Base-by-base conservation (phyloP, 2,329 filamentous ascomycete genomes). In the Falciphora oryzae region DNA sequence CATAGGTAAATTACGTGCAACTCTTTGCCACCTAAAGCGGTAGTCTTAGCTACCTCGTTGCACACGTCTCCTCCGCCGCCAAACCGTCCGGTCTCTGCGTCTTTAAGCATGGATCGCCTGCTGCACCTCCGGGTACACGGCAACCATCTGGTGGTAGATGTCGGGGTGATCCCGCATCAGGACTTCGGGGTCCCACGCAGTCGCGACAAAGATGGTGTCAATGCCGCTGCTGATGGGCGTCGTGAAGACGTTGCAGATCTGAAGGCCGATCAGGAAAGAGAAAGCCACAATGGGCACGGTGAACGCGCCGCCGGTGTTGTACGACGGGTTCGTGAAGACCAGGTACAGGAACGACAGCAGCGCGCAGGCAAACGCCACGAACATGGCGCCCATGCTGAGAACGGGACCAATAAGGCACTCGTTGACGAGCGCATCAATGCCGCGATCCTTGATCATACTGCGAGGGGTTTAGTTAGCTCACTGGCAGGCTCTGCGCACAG, bases 321-420 rank as follows among this genome's bases (percentile, higher is more conserved):
- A 96, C 0, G 81, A 80, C 0, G 92, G 92, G n/a, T 89, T 77
- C 3, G 92, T 96, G 77, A 92, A 92, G 68, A 88, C 79, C 62
- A 97, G 82, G 75, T 96, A 97, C n/a, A 97, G 80, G 74, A 95
- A 97, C 0, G 92, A 87, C 22, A 97, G 80, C 58, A 97, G 80
- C 0, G 91, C 88, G 68, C 90, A 95, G 14, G 90, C 84, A 71
- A 95, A 97, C 1, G 85, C 93, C 59, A 97, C 89, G 71, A 96
- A 95, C 0, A 91, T 85, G 1, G 89, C 88, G 11, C 92, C 93
- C 79, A 93, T 91, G 22, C 87, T 89, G 38, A 91, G 78, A 0
- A 91, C 89, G 0, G 89, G 88, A 0, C 88, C 89, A 63, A 93
- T 89, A 53, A 97, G 84, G 69, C 92, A 96, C 73, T 96, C 91